Evolutionary conservation across 192 early-diverging fungal species (phyloP).

Genomic region (Radiomyces spectabilis): DNA sequence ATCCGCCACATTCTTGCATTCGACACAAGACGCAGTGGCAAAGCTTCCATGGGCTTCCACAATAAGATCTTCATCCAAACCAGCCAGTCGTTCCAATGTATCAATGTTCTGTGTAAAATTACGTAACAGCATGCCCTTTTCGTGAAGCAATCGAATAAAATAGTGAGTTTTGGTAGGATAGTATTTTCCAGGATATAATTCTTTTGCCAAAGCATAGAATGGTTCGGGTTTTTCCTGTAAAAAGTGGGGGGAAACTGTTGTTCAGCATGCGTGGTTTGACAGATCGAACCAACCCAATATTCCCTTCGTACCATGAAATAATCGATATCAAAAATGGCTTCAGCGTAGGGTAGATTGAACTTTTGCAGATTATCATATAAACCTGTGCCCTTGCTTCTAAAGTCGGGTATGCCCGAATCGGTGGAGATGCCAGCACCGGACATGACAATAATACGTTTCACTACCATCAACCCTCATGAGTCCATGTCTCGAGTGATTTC

Average conservation of each 20-base stretch:
- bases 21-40: conserved; percentile 69
- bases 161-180: conserved; percentile 82
- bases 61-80: conserved; percentile 57
- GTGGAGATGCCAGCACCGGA: conserved; percentile 90
- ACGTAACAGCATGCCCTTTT: conserved; percentile 65
- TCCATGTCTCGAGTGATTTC: no score
- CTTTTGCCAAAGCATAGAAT: conserved; percentile 84
- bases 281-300: no score
- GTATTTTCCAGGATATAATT: conserved; percentile 79
- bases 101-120: conserved; percentile 98
- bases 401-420: conserved; percentile 85
- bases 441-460: conserved; percentile 76
- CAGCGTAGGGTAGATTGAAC: conserved; percentile 87
- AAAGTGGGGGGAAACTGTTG: background rate
- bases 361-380: conserved; percentile 86
- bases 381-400: conserved; percentile 86
- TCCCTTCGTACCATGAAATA: conserved; percentile 58
- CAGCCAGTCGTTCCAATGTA: conserved; percentile 82
- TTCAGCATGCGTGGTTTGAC: background rate
- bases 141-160: conserved; percentile 70
- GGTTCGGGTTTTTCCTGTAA: conserved; percentile 67
- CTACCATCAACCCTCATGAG: no score
- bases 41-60: conserved; percentile 97
- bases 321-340: conserved; percentile 92
- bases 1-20: conserved; percentile 41